Evolutionary conservation across 1,284 basidiomycete genomes (phyloP).

Genomic region (Pyrrhoderma lamaoense): DNA sequence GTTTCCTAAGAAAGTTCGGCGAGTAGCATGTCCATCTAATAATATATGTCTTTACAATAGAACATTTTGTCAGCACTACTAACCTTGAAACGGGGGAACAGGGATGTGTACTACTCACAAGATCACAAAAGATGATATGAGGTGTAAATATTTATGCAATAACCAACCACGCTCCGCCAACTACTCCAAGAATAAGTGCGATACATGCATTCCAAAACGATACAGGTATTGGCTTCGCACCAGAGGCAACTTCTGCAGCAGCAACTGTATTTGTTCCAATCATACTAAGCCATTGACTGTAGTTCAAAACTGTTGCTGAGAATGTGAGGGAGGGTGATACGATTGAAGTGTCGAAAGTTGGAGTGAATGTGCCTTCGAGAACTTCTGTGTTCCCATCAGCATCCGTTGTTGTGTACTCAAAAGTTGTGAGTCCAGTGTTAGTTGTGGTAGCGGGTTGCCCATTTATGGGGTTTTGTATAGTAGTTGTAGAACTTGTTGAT

Average conservation of each 20-base stretch:
- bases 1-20: too few species aligned
- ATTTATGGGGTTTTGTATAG: constrained; percentile 50
- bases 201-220: background rate
- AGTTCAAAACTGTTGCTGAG: constrained; percentile 47
- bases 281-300: constrained; percentile 43
- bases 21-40: background rate
- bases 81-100: too few species aligned
- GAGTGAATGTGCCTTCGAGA: constrained; percentile 47
- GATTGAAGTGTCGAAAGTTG: constrained; percentile 37
- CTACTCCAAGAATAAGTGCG: constrained; percentile 9
- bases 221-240: background rate
- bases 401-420: constrained; percentile 53
- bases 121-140: too few species aligned
- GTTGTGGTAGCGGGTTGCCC: constrained; percentile 40
- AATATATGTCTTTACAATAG: background rate
- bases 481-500: constrained; percentile 22
- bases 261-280: constrained; percentile 35
- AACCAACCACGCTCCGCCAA: constrained; percentile 17
- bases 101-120: too few species aligned
- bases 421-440: constrained; percentile 44
- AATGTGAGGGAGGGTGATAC: constrained; percentile 23
- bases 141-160: constrained; percentile 5
- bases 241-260: constrained; percentile 1
- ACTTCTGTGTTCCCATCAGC: constrained; percentile 43
- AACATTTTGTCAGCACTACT: background rate